These are phyloP conservation scores for Leccinum aurantiacum DNA, from an alignment of 768 basidiomycete species.

Conservation along the genomic window DNA sequence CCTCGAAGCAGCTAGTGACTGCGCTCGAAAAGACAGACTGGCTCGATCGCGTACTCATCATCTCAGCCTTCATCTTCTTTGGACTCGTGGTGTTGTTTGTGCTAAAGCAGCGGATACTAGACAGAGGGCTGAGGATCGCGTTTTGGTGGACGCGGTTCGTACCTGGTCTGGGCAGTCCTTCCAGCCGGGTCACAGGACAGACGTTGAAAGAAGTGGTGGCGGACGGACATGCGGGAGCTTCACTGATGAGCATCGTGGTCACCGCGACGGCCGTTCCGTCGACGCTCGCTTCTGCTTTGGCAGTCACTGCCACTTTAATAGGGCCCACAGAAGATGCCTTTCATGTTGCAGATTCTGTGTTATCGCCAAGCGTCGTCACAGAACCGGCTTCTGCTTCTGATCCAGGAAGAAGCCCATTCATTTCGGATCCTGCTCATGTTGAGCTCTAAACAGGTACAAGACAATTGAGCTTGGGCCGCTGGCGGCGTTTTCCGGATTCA, in stretches of 20 bases:
- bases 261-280: constrained; percentile 5
- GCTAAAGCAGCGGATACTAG: constrained; percentile 82
- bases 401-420: constrained; percentile 1
- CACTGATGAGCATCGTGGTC: constrained; percentile 10
- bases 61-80: constrained; percentile 81
- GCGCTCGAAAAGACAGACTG: constrained; percentile 89
- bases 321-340: not conserved
- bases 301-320: constrained; percentile 5
- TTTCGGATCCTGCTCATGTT: constrained; percentile 10
- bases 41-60: constrained; percentile 86
- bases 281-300: constrained; percentile 14
- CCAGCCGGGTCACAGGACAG: not conserved
- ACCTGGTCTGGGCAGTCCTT: constrained; percentile 35
- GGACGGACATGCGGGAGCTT: not conserved
- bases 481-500: not conserved
- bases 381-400: not conserved
- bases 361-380: not conserved
- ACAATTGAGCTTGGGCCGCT: not conserved
- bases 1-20: constrained; percentile 83
- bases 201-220: constrained; percentile 8
- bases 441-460: constrained; percentile 17
- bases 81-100: constrained; percentile 81
- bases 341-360: not conserved
- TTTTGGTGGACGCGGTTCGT: constrained; percentile 88
- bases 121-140: constrained; percentile 73